Evolutionary conservation across 768 basidiomycete species (phyloP), one percentile per base, ranked within the genome.

Genomic region (Heimioporus sp.): DNA sequence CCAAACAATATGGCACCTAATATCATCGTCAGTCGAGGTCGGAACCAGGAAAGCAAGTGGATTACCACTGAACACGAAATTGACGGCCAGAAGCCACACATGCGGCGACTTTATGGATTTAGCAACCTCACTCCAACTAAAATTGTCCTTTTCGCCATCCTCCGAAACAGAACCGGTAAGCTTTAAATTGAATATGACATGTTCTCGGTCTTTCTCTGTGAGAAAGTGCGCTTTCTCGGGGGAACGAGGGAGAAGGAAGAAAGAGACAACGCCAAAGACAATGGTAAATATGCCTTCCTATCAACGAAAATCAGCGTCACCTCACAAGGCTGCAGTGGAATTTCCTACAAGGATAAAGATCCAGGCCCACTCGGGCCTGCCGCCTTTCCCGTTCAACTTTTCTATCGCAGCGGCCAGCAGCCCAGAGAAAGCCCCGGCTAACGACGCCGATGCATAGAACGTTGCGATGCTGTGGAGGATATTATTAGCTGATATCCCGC

Each of bases 241-340:
- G 0, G 75, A 71, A 38, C 64, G 58, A 10, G 83, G 78, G 40
- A 83, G 69, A 37, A 85, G 49, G 56, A 76, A 70, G 71, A 75
- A 85, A 0, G 79, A 73, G 2, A 65, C 28, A 4, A 79, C 31
- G 8, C 86, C 88, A 53, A 85, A 80, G 3, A 78, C 43, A 50
- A 81, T 69, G 0, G 86, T 87, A 65, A 90, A 81, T 3, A 78
- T 66, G 1, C 87, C 87, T 66, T 88, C 80, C 67, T 73, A 31
- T 35, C 24, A 30, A 8, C 16, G 20, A 35, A 35, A 2, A 35
- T 59, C 13, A 53, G 42, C 19, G 15, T 35, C 35, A 40, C n/a
- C 21, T 41, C 10, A 19, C 2, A 24, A 38, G 10, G 2, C 1
- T 16, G 37, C 41, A 3, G 7, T 4, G 4, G 37, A 3, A 37